phyloP scores from a whole-genome alignment of 2,329 filamentous ascomycete genomes.

The Endothia cerciana region DNA sequence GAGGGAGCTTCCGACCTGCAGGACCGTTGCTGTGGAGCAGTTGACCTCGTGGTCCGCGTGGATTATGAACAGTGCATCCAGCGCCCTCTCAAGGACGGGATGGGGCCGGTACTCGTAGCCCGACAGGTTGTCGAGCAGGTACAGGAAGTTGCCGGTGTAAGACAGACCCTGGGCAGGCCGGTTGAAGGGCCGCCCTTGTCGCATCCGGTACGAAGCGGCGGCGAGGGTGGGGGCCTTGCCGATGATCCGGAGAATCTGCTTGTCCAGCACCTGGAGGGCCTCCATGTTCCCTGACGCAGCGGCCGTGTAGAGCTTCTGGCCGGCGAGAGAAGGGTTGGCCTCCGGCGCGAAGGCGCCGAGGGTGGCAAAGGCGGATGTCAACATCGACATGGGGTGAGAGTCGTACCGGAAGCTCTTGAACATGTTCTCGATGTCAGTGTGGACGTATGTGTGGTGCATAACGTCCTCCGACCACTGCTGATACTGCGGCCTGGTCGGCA shows the following conservation, averaged over 20 bases:
- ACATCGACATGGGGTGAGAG: slow-evolving; percentile 57
- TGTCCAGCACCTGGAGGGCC: slow-evolving; percentile 50
- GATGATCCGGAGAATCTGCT: slow-evolving; percentile 56
- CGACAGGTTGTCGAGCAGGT: slow-evolving; percentile 56
- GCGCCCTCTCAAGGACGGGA: slow-evolving; percentile 51
- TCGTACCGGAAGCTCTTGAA: slow-evolving; percentile 56
- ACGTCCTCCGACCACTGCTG: slow-evolving; percentile 50
- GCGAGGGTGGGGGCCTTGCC: slow-evolving; percentile 56
- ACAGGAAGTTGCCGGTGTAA: slow-evolving; percentile 60
- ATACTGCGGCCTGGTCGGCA: slow-evolving; percentile 48
- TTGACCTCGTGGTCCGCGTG: slow-evolving; percentile 65
- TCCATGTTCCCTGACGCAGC: slow-evolving; percentile 46
- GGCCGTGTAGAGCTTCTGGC: slow-evolving; percentile 54
- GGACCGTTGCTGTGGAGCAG: slow-evolving; percentile 57
- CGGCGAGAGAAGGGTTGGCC: slow-evolving; percentile 53
- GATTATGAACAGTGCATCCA: slow-evolving; percentile 59
- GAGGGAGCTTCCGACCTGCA: slow-evolving; percentile 59
- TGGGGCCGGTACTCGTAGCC: slow-evolving; percentile 52
- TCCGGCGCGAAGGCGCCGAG: slow-evolving; percentile 54
- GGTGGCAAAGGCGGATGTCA: slow-evolving; percentile 53
- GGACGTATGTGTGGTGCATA: slow-evolving; percentile 55
- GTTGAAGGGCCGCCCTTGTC: slow-evolving; percentile 55
- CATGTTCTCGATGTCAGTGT: slow-evolving; percentile 54
- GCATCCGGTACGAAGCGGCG: slow-evolving; percentile 56
- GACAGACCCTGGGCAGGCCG: slow-evolving; percentile 50